phyloP scores from a whole-genome alignment of 805 yeast genomes.

The Ogataea paraovalis region DNA sequence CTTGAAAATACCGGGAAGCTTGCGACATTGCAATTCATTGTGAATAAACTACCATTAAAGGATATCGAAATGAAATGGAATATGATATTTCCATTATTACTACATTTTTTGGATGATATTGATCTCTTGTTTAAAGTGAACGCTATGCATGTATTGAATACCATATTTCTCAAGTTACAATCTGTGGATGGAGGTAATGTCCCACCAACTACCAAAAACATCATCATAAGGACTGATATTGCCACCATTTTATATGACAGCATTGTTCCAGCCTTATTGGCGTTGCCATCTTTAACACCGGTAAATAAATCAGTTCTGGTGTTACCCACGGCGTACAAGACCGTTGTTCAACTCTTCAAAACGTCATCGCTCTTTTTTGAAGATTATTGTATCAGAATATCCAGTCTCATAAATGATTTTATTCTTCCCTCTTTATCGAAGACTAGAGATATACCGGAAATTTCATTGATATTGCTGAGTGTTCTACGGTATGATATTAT shows the following conservation, averaged over 20 bases:
- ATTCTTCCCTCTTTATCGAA: conserved; percentile 25
- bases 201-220: conserved; percentile 8
- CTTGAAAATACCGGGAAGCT: conserved; percentile 10
- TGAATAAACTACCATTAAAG: conserved; percentile 2
- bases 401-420: conserved; percentile 23
- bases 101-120: conserved; percentile 28
- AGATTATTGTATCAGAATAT: conserved; percentile 11
- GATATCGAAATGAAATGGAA: conserved; percentile 24
- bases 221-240: conserved; percentile 22
- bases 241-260: conserved; percentile 20
- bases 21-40: conserved; percentile 9
- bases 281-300: conserved; percentile 30
- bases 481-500: conserved; percentile 8
- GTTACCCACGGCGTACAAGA: conserved; percentile 22
- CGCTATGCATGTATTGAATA: conserved; percentile 14
- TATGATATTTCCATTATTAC: conserved; percentile 22
- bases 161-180: conserved; percentile 7
- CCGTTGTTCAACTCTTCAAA: conserved; percentile 14
- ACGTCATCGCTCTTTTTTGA: conserved; percentile 6
- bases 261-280: conserved; percentile 25
- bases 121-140: conserved; percentile 23
- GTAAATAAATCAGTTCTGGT: conserved; percentile 16
- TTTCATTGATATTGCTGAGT: conserved; percentile 12
- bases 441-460: conserved; percentile 23
- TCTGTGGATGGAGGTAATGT: neutral